phyloP scores from a whole-genome alignment of 805 yeast genomes.

The Teunomyces stri region DNA sequence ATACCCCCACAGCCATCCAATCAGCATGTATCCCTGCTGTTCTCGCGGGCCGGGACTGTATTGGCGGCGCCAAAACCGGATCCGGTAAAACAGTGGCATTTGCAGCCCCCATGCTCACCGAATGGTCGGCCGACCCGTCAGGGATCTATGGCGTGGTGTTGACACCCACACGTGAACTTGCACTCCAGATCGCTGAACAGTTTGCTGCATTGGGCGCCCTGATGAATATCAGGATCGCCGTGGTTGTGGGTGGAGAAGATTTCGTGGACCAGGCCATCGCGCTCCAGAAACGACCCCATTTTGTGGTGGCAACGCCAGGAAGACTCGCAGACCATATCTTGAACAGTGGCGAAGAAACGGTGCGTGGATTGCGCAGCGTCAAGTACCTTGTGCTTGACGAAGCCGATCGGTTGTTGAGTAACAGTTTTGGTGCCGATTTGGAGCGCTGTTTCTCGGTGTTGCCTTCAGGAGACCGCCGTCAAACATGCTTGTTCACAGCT shows the following conservation, averaged over 20 bases:
- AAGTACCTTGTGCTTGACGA: slow-evolving; percentile 88
- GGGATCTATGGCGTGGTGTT: slow-evolving; percentile 87
- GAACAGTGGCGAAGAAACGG: slow-evolving; percentile 85
- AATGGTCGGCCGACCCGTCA: slow-evolving; percentile 93
- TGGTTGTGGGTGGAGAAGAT: slow-evolving; percentile 94
- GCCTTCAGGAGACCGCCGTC: slow-evolving; percentile 72
- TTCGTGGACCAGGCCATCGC: slow-evolving; percentile 84
- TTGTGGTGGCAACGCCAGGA: slow-evolving; percentile 96
- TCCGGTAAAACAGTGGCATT: slow-evolving; percentile 97
- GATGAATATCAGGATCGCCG: slow-evolving; percentile 78
- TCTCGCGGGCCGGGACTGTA: slow-evolving; percentile 80
- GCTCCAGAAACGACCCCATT: slow-evolving; percentile 83
- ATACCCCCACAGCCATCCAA: slow-evolving; percentile 84
- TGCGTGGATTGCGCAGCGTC: slow-evolving; percentile 72
- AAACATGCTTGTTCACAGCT: slow-evolving; percentile 90
- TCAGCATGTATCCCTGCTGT: slow-evolving; percentile 85
- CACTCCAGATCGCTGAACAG: slow-evolving; percentile 96
- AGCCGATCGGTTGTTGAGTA: slow-evolving; percentile 87
- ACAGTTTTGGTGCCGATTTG: slow-evolving; percentile 79
- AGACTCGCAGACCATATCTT: slow-evolving; percentile 88
- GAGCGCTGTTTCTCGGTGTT: slow-evolving; percentile 66
- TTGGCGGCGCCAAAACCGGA: slow-evolving; percentile 98
- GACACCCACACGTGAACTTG: slow-evolving; percentile 93
- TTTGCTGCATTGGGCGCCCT: slow-evolving; percentile 87
- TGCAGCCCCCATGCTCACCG: slow-evolving; percentile 93